Conservation (phyloP, 495 filamentous ascomycete genomes). For the Podospora anserina region DNA sequence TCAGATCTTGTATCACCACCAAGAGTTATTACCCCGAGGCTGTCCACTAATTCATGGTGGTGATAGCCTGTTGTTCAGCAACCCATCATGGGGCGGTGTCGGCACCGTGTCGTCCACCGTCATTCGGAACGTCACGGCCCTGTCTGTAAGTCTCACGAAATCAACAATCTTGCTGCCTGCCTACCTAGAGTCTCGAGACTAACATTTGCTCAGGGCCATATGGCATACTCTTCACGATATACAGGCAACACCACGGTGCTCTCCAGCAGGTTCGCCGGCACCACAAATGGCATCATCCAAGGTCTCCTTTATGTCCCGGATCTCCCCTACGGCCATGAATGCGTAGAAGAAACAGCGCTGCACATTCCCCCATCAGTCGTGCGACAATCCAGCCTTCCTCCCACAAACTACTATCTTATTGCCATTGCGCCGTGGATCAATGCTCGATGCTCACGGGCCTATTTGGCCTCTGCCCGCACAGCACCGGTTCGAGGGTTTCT, state of each 20-base stretch:
- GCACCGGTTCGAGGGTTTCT: slow-evolving; percentile 64
- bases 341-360: slow-evolving; percentile 53
- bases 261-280: slow-evolving; percentile 56
- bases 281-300: slow-evolving; percentile 52
- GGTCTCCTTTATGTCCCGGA: slow-evolving; percentile 83
- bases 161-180: not conserved
- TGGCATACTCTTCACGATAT: slow-evolving; percentile 62
- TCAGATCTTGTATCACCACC: slow-evolving; percentile 9
- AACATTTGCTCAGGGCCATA: slow-evolving; percentile 47
- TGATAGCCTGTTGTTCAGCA: slow-evolving; percentile 48
- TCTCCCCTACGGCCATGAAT: slow-evolving; percentile 54
- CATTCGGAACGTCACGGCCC: slow-evolving; percentile 47
- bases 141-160: slow-evolving; percentile 38
- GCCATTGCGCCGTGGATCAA: slow-evolving; percentile 89
- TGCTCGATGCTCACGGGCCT: slow-evolving; percentile 63
- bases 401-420: slow-evolving; percentile 60
- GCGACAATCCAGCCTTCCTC: slow-evolving; percentile 63
- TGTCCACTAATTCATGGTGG: not conserved
- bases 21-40: not conserved
- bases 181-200: not conserved
- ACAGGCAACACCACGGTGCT: slow-evolving; percentile 65
- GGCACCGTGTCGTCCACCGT: slow-evolving; percentile 45
- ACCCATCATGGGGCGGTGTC: slow-evolving; percentile 41
- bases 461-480: slow-evolving; percentile 58
- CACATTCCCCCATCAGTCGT: slow-evolving; percentile 74